These are phyloP conservation scores for Curvularia hawaiiensis DNA, from an alignment of 2,329 filamentous ascomycete species.

Conservation along the genomic window DNA sequence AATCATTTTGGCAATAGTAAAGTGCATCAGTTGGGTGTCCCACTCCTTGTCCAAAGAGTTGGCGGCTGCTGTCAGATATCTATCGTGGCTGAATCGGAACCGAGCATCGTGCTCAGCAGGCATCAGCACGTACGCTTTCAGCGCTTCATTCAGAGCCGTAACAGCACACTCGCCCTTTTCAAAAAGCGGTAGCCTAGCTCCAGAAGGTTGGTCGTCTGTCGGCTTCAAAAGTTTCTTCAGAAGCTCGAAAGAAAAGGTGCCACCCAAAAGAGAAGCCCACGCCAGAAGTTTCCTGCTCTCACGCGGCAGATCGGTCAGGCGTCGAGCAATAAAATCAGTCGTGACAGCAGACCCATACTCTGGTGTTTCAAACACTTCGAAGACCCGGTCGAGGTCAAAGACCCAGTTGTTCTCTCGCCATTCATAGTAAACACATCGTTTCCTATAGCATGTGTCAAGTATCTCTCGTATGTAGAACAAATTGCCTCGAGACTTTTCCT, in stretches of 20 bases:
- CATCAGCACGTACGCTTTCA: conserved; percentile 81
- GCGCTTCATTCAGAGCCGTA: conserved; percentile 78
- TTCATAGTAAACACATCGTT: conserved; percentile 88
- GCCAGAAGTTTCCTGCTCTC: conserved; percentile 79
- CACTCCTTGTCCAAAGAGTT: conserved; percentile 64
- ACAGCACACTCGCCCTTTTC: conserved; percentile 71
- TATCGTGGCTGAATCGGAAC: conserved; percentile 86
- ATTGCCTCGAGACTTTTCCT: conserved; percentile 87
- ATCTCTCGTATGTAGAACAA: conserved; percentile 93
- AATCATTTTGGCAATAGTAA: conserved; percentile 81
- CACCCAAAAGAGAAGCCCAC: conserved; percentile 85
- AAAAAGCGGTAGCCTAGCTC: conserved; percentile 54
- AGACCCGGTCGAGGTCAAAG: conserved; percentile 83
- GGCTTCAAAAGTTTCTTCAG: conserved; percentile 77
- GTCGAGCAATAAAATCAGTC: conserved; percentile 79
- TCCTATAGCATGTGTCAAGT: conserved; percentile 83
- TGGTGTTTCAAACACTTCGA: conserved; percentile 80
- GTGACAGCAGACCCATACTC: conserved; percentile 80
- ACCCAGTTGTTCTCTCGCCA: conserved; percentile 80
- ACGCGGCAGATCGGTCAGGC: conserved; percentile 75
- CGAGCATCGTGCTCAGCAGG: conserved; percentile 83
- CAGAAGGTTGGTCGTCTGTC: conserved; percentile 58
- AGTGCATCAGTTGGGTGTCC: conserved; percentile 71
- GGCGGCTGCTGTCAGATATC: conserved; percentile 77
- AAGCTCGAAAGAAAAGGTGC: conserved; percentile 81